phyloP scores from a whole-genome alignment of 495 filamentous ascomycete genomes.

The Penicillium subrubescens region DNA sequence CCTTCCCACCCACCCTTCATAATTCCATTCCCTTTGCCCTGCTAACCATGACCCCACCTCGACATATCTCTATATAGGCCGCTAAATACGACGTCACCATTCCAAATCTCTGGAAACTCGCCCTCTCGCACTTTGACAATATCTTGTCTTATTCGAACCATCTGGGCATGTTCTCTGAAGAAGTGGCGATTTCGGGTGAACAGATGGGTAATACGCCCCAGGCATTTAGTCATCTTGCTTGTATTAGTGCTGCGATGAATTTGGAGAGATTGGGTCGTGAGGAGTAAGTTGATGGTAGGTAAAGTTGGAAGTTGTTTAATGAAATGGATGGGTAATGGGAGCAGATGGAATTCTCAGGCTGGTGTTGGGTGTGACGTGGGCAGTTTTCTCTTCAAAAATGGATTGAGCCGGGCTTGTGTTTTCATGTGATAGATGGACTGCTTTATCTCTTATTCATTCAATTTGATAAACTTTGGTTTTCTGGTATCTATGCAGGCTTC shows the following conservation, averaged over 20 bases:
- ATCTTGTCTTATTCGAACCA: slow-evolving; percentile 73
- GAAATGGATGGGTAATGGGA: background rate
- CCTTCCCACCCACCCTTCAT: background rate
- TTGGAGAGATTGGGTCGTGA: slow-evolving; percentile 45
- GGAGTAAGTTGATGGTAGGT: background rate
- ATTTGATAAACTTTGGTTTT: background rate
- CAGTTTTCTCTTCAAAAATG: background rate
- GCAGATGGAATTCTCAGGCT: background rate
- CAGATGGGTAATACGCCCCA: slow-evolving; percentile 76
- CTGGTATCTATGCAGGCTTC: too few species aligned
- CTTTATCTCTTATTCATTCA: background rate
- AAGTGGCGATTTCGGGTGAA: slow-evolving; percentile 70
- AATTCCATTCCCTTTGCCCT: background rate
- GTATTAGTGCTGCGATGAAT: slow-evolving; percentile 74
- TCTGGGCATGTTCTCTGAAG: slow-evolving; percentile 73
- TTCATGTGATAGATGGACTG: background rate
- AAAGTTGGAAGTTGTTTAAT: too few species aligned
- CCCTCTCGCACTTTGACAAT: slow-evolving; percentile 72
- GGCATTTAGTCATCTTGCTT: slow-evolving; percentile 71
- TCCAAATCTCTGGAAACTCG: slow-evolving; percentile 59
- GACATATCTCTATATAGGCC: slow-evolving; percentile 21
- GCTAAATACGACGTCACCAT: slow-evolving; percentile 59
- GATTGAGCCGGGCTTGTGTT: background rate
- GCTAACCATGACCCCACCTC: background rate
- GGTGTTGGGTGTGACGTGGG: background rate